Evolutionary conservation across 805 yeast species (phyloP).

Genomic region (Metschnikowia amazonensis): DNA sequence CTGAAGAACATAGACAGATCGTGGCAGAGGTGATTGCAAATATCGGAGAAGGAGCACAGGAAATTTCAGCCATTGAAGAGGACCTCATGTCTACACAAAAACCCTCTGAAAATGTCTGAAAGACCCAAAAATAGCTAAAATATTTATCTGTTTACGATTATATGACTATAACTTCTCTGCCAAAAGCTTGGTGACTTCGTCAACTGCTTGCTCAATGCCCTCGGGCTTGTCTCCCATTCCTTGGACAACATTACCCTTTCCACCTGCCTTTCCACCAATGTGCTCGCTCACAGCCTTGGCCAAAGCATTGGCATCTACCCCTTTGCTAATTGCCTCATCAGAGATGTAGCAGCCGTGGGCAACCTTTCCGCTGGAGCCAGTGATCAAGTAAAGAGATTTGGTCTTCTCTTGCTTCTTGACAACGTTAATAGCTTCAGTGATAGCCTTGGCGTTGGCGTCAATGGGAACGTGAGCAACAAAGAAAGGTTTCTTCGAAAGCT

Average conservation of each 20-base stretch:
- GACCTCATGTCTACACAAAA: conserved; percentile 35
- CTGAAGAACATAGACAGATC: conserved; percentile 35
- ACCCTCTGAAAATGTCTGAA: conserved; percentile 5
- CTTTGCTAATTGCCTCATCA: conserved; percentile 62
- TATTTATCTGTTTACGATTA: conserved; percentile 2
- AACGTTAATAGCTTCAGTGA: conserved; percentile 85
- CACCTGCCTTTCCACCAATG: conserved; percentile 98
- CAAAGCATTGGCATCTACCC: conserved; percentile 71
- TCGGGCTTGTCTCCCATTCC: conserved; percentile 89
- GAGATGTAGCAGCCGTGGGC: conserved; percentile 95
- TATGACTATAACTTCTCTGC: conserved; percentile 48
- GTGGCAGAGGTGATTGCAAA: conserved; percentile 45
- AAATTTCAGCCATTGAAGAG: conserved; percentile 58
- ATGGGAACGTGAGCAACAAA: conserved; percentile 68
- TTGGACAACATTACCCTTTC: conserved; percentile 93
- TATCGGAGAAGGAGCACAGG: conserved; percentile 50
- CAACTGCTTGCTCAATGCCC: conserved; percentile 70
- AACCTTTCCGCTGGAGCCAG: conserved; percentile 69
- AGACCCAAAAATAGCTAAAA: not conserved
- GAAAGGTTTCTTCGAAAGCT: conserved; percentile 44
- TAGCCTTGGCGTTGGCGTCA: conserved; percentile 85
- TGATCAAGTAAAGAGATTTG: conserved; percentile 73
- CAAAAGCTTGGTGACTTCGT: conserved; percentile 59
- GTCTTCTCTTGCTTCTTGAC: conserved; percentile 73
- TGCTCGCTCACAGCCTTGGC: conserved; percentile 65